A percentile compares a stretch with the other conserved stretches of the same genome.
phyloP scores from a whole-genome alignment of 169 alveolate species.

The Perkinsus olseni region DNA sequence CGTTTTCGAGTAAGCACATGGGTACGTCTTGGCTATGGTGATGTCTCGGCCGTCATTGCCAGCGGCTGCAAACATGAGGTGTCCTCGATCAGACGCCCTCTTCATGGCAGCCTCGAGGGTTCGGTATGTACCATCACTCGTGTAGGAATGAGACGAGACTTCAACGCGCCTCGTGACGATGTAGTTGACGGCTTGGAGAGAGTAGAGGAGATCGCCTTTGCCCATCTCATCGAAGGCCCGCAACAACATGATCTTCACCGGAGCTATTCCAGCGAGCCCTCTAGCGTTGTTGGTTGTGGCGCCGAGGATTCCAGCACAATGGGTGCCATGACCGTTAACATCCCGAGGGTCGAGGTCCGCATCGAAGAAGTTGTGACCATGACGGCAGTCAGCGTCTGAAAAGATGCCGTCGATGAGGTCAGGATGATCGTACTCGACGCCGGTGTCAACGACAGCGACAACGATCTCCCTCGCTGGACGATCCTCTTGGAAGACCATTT shows the following conservation, averaged over 20 bases:
- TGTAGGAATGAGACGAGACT: slow-evolving; percentile 28
- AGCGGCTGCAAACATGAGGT: slow-evolving; percentile 32
- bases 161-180: slow-evolving; percentile 30
- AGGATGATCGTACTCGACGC: slow-evolving; percentile 35
- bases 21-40: slow-evolving; percentile 26
- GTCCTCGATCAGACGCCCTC: slow-evolving; percentile 28
- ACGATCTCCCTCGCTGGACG: slow-evolving; percentile 17
- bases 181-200: slow-evolving; percentile 32
- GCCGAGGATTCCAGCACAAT: slow-evolving; percentile 39
- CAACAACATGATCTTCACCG: slow-evolving; percentile 35
- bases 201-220: slow-evolving; percentile 24
- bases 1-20: slow-evolving; percentile 24
- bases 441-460: slow-evolving; percentile 41
- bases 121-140: slow-evolving; percentile 27
- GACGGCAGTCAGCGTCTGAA: slow-evolving; percentile 21
- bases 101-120: slow-evolving; percentile 20
- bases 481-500: neutral
- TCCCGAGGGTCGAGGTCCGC: slow-evolving; percentile 31
- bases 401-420: slow-evolving; percentile 32
- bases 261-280: slow-evolving; percentile 26
- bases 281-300: slow-evolving; percentile 29
- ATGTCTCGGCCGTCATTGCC: slow-evolving; percentile 29
- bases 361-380: slow-evolving; percentile 30
- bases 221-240: slow-evolving; percentile 29
- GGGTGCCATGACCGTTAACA: slow-evolving; percentile 41